phyloP scores from a whole-genome alignment of 306 rosid genomes.

The Rubus idaeus region DNA sequence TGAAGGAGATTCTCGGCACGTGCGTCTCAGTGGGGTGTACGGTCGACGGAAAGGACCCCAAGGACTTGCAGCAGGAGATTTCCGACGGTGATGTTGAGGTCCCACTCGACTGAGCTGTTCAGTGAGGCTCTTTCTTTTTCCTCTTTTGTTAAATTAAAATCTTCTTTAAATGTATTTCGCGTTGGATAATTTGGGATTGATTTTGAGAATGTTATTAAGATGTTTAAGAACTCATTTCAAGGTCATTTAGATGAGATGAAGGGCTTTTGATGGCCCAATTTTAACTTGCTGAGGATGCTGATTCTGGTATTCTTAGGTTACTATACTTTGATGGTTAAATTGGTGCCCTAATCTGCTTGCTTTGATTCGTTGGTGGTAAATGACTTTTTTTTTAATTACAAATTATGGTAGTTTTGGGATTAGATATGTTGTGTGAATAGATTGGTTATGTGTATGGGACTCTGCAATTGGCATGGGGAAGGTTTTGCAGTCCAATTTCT shows the following conservation, averaged over 20 bases:
- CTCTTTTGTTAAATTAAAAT: neutral
- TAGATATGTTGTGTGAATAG: neutral
- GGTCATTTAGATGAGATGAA: constrained; percentile 37
- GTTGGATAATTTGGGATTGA: constrained; percentile 33
- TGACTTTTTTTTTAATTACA: neutral
- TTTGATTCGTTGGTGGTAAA: neutral
- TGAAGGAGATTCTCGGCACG: constrained; percentile 83
- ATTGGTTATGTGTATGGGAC: neutral
- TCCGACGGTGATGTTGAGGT: constrained; percentile 75
- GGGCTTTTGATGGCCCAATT: constrained; percentile 1
- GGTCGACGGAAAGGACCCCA: constrained; percentile 81
- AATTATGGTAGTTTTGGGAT: neutral
- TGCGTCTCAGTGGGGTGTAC: constrained; percentile 93
- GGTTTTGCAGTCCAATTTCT: neutral
- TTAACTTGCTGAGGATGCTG: neutral
- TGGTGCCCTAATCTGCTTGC: neutral
- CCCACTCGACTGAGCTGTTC: constrained; percentile 65
- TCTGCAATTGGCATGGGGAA: neutral
- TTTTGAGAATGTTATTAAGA: constrained; percentile 23
- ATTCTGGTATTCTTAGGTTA: neutral
- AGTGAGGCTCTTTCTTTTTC: constrained; percentile 2
- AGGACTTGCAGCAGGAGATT: constrained; percentile 86
- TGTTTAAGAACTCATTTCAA: constrained; percentile 22
- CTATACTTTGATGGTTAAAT: too few species aligned
- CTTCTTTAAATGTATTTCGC: constrained; percentile 13